These are phyloP conservation scores for Russula virescens DNA, from an alignment of 768 basidiomycete genomes.

Conservation along the genomic window DNA sequence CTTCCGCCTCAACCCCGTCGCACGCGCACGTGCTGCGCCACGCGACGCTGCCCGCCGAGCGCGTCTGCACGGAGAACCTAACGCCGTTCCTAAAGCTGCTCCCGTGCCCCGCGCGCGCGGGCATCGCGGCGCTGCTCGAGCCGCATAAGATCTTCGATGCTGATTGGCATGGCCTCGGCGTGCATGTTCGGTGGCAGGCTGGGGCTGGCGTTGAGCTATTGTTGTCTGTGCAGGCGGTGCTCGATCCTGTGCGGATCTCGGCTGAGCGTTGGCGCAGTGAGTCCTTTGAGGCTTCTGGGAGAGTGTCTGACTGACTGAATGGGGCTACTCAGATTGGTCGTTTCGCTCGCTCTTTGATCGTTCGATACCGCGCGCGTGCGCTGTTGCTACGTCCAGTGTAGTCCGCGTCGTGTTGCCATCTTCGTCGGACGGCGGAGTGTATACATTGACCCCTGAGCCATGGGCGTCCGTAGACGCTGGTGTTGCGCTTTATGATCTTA, in stretches of 20 bases:
- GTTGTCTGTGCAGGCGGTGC: slow-evolving; percentile 69
- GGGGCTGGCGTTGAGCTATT: slow-evolving; percentile 52
- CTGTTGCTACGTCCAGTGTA: slow-evolving; percentile 57
- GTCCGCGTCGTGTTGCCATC: slow-evolving; percentile 43
- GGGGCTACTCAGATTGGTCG: slow-evolving; percentile 57
- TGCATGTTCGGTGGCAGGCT: slow-evolving; percentile 63
- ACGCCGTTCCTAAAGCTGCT: slow-evolving; percentile 94
- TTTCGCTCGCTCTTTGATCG: slow-evolving; percentile 64
- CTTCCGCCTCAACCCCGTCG: slow-evolving; percentile 26
- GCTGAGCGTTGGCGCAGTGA: slow-evolving; percentile 51
- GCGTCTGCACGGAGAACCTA: slow-evolving; percentile 96
- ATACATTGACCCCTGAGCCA: slow-evolving; percentile 51
- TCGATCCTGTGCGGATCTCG: slow-evolving; percentile 63
- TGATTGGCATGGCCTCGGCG: slow-evolving; percentile 84
- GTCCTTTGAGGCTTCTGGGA: slow-evolving; percentile 21
- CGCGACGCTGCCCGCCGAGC: slow-evolving; percentile 72
- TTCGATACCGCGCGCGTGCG: slow-evolving; percentile 56
- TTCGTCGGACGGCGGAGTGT: slow-evolving; percentile 27
- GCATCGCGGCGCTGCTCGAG: slow-evolving; percentile 76
- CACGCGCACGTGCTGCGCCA: slow-evolving; percentile 55
- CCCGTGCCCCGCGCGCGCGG: slow-evolving; percentile 86
- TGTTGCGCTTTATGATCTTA: slow-evolving; percentile 45
- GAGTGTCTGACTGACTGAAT: slow-evolving; percentile 20
- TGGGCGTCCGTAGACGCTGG: slow-evolving; percentile 30
- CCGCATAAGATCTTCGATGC: slow-evolving; percentile 84